Percentiles rank a stretch among this genome's conserved stretches.
phyloP scores from a whole-genome alignment of 208 protist species.

The Phytomonas francai region DNA sequence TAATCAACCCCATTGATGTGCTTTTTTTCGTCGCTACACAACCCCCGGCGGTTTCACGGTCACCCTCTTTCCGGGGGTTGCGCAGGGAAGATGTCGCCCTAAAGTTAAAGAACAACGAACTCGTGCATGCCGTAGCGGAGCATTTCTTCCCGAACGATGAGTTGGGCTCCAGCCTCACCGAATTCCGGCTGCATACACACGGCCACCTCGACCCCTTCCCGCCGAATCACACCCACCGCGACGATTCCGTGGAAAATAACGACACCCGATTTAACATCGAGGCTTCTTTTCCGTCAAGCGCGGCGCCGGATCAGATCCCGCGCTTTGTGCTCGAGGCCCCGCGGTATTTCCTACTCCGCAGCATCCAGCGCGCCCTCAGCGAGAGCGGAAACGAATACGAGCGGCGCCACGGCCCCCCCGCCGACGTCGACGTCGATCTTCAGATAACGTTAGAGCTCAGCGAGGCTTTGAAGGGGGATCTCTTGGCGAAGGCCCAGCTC shows the following conservation, averaged over 20 bases:
- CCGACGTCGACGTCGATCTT: constrained; percentile 20
- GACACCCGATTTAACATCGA: neutral
- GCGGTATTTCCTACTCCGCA: constrained; percentile 37
- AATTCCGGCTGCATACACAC: constrained; percentile 49
- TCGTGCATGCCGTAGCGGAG: constrained; percentile 16
- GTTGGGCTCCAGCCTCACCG: constrained; percentile 24
- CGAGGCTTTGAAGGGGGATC: constrained; percentile 32
- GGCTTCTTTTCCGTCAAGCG: neutral
- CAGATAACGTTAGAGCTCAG: constrained; percentile 42
- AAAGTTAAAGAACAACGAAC: constrained; percentile 20
- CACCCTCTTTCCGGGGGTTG: constrained; percentile 43
- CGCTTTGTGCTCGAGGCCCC: constrained; percentile 58
- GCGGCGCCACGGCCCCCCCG: neutral
- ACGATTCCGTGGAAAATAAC: constrained; percentile 12
- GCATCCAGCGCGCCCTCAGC: constrained; percentile 25
- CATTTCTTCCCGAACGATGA: constrained; percentile 65
- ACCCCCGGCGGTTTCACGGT: constrained; percentile 24
- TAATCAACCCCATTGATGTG: constrained; percentile 67
- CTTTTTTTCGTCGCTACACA: constrained; percentile 52
- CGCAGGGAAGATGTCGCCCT: constrained; percentile 13
- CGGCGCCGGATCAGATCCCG: constrained; percentile 4
- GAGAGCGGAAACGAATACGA: constrained; percentile 20
- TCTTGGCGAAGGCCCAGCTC: constrained; percentile 65
- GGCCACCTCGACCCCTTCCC: constrained; percentile 72
- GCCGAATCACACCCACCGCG: constrained; percentile 12